Evolutionary conservation across 129 eudicot genomes (phyloP).

Genomic region (Logfia minima): DNA sequence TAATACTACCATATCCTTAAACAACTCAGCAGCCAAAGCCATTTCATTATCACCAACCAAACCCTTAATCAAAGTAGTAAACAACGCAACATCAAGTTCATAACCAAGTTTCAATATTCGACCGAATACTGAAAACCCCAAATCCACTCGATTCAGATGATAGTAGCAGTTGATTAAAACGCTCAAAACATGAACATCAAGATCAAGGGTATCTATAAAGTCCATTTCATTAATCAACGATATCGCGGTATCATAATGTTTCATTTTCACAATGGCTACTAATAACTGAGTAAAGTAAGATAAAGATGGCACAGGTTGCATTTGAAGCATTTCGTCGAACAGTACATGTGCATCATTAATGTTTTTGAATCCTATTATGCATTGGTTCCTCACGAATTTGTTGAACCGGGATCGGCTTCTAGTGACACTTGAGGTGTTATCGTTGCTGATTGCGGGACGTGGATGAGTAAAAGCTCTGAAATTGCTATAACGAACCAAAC

Average conservation of each 20-base stretch:
- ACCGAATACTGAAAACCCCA: slow-evolving; percentile 27
- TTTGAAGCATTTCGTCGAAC: slow-evolving; percentile 32
- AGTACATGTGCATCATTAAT: slow-evolving; percentile 31
- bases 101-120: slow-evolving; percentile 32
- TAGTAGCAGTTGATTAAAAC: slow-evolving; percentile 29
- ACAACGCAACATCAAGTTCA: slow-evolving; percentile 27
- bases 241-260: slow-evolving; percentile 30
- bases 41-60: slow-evolving; percentile 24
- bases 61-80: slow-evolving; percentile 29
- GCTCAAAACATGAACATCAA: slow-evolving; percentile 16
- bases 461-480: slow-evolving; percentile 17
- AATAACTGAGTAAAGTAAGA: slow-evolving; percentile 32
- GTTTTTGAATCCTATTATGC: slow-evolving; percentile 19
- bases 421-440: slow-evolving; percentile 4
- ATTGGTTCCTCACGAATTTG: slow-evolving; percentile 23
- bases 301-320: slow-evolving; percentile 32
- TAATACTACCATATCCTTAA: slow-evolving; percentile 16
- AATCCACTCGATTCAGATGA: slow-evolving; percentile 23
- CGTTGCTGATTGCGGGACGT: slow-evolving; percentile 4
- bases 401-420: slow-evolving; percentile 15
- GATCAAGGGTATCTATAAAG: neutral
- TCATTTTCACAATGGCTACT: slow-evolving; percentile 31
- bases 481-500: neutral
- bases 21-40: slow-evolving; percentile 23
- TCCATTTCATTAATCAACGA: slow-evolving; percentile 30